Conservation (phyloP, 2,329 filamentous ascomycete species). For the Colletotrichum horii region DNA sequence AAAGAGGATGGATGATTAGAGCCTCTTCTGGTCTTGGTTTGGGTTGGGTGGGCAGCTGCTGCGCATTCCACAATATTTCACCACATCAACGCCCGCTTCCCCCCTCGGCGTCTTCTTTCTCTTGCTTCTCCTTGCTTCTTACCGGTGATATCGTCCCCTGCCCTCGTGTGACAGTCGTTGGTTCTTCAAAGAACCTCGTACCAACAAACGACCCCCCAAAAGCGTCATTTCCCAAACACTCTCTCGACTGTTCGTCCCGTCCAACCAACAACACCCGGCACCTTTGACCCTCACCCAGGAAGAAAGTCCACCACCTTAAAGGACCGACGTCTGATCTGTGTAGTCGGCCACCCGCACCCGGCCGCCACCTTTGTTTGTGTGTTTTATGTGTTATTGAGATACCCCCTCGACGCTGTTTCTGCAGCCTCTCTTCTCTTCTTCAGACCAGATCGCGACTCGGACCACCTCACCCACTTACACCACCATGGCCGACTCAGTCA, state of each 20-base stretch:
- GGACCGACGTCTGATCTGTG: constrained; percentile 6
- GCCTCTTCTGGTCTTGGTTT: neutral
- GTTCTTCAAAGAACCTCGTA: neutral
- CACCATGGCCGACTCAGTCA: constrained; percentile 16
- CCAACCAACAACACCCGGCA: constrained; percentile 4
- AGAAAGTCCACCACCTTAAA: neutral
- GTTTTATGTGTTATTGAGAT: constrained; percentile 20
- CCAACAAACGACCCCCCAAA: constrained; percentile 3
- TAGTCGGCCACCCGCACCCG: constrained; percentile 6
- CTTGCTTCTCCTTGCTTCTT: neutral
- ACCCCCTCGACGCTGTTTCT: constrained; percentile 9
- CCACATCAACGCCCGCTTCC: neutral
- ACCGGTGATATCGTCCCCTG: neutral
- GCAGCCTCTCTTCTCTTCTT: constrained; percentile 5
- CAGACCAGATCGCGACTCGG: constrained; percentile 8
- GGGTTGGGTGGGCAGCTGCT: neutral
- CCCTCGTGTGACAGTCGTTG: neutral
- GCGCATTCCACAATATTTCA: constrained; percentile 4
- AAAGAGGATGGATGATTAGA: constrained; percentile 4
- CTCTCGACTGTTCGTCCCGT: neutral
- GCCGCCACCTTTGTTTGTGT: neutral
- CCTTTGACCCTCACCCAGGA: constrained; percentile 1
- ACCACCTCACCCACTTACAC: neutral
- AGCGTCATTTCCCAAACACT: neutral
- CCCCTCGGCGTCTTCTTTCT: neutral